phyloP scores from a whole-genome alignment of 192 early-diverging fungal genomes.

The Linnemannia elongata region DNA sequence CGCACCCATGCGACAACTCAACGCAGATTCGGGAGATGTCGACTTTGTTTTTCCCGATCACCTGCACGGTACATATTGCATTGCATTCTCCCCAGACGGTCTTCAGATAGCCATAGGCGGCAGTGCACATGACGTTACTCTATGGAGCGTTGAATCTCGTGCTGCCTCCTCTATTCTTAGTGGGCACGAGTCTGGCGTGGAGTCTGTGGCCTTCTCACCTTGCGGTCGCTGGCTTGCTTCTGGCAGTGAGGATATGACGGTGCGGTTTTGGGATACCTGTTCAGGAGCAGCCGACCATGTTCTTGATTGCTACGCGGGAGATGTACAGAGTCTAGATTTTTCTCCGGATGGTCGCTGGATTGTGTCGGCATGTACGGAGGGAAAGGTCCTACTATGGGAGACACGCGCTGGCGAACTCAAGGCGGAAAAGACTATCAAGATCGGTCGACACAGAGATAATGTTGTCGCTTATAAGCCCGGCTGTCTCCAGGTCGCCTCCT shows the following conservation, averaged over 20 bases:
- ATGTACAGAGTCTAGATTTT: not conserved
- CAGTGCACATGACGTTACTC: not conserved
- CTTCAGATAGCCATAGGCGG: not conserved
- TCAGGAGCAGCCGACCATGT: not conserved
- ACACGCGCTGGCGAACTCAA: not conserved
- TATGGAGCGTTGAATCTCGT: not conserved
- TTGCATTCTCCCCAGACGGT: constrained; percentile 2
- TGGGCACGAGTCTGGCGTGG: too few species aligned
- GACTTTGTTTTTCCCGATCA: not conserved
- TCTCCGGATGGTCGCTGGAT: not conserved
- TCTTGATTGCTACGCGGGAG: not conserved
- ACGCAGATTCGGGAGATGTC: not conserved
- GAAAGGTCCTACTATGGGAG: constrained; percentile 1
- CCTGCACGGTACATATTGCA: not conserved
- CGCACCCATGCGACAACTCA: not conserved
- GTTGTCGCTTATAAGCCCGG: not conserved
- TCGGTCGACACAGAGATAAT: not conserved
- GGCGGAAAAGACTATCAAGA: not conserved
- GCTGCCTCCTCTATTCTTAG: not conserved
- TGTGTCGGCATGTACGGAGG: not conserved
- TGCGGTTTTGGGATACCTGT: not conserved
- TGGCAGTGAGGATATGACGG: not conserved
- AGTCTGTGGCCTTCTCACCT: not conserved
- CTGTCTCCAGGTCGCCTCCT: not conserved
- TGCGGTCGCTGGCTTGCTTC: not conserved